Base-by-base conservation (phyloP, 768 basidiomycete species). In the Tylopilus subfusipes region DNA sequence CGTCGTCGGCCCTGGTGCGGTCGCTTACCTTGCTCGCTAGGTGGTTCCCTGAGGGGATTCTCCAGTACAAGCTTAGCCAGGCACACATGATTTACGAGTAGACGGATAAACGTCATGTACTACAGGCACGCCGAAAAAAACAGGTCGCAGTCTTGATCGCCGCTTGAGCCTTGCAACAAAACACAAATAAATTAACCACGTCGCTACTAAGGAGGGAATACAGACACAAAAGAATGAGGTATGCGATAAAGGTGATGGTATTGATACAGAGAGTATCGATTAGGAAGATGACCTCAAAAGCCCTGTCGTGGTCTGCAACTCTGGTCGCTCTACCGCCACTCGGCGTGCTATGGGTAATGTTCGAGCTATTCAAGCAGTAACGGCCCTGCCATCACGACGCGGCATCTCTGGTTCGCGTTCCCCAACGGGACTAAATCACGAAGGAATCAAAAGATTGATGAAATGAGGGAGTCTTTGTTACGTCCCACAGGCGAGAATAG, bases 11-110 rank as follows among this genome's bases (percentile, higher is more conserved):
- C 22, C 52, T 21, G 24, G 25, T 10, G 0, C 22, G 5, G 16
- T 47, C 31, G 7, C 53, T 70, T 42, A 65, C 48, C 31, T 33
- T 25, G 8, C 5, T 45, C 11, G 4, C 27, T 57, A 93, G 90
- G 64, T 95, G 93, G 93, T 95, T 94, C 90, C 87, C 91, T 31
- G 91, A 93, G 70, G 90, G 90, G 52, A 72, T 83, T 52, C 71
- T 82, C 55, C 85, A 91, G 75, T 93, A 89, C 75, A 74, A 75
- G 55, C 79, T 78, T 71, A 78, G 80, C 59, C 72, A 82, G 66
- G 82, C 82, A 65, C 63, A 75, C 58, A 89, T 90, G 88, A 77
- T 94, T 72, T 91, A 86, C 71, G 93, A 94, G 82, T 86, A 80
- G 76, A 56, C 24, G 33, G 30, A 70, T 52, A 61, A 56, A 50